Percentiles rank a stretch among this genome's conserved stretches.
Evolutionary conservation across 805 yeast species (phyloP).

Genomic region (Wickerhamomyces mucosus): DNA sequence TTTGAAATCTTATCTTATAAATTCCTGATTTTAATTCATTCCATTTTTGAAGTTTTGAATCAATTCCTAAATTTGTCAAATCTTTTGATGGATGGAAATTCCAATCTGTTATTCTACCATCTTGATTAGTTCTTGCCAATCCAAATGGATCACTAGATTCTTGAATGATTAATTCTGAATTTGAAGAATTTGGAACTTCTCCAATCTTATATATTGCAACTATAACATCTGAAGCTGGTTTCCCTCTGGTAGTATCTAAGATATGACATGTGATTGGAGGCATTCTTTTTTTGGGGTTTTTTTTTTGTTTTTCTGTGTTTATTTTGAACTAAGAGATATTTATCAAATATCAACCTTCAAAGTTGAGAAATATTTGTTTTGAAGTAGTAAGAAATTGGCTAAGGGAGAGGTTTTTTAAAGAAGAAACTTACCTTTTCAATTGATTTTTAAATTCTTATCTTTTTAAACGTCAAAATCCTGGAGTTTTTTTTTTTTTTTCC

Average conservation of each 20-base stretch:
- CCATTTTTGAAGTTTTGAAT: conserved; percentile 34
- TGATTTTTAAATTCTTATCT: no score
- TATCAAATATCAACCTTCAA: no score
- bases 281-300: no score
- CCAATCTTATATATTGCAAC: conserved; percentile 44
- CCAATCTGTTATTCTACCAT: conserved; percentile 79
- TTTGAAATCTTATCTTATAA: conserved; percentile 69
- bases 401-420: no score
- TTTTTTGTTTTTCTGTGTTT: no score
- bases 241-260: conserved; percentile 74
- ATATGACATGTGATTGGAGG: conserved; percentile 85
- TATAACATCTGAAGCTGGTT: conserved; percentile 70
- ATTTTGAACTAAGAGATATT: no score
- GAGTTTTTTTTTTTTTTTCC: no score
- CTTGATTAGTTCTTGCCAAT: conserved; percentile 58
- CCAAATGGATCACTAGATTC: conserved; percentile 43
- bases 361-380: no score
- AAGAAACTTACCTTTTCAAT: no score
- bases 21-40: conserved; percentile 44
- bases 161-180: conserved; percentile 21
- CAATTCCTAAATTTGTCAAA: conserved; percentile 24
- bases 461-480: no score
- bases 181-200: conserved; percentile 11
- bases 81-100: conserved; percentile 28
- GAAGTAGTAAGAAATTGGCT: no score